Conservation (phyloP, 2,329 filamentous ascomycete species). For the Colletotrichum costaricense region DNA sequence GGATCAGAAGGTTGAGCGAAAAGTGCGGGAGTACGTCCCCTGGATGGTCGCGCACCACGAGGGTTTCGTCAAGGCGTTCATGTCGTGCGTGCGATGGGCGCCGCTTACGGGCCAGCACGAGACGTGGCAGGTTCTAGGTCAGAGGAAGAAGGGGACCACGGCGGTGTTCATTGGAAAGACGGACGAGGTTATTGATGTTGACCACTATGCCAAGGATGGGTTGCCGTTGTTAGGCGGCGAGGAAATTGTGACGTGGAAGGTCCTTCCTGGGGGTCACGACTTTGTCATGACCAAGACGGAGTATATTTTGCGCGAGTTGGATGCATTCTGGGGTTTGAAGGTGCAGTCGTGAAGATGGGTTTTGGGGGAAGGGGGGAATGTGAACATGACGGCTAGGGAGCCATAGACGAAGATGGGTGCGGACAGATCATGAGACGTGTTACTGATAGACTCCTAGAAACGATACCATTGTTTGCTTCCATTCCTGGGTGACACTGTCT, state of each 20-base stretch:
- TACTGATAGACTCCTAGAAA: neutral
- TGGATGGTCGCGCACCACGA: conserved; percentile 68
- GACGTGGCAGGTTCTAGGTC: conserved; percentile 60
- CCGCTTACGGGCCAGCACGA: conserved; percentile 65
- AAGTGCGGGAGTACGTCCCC: conserved; percentile 62
- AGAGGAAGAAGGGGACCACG: conserved; percentile 54
- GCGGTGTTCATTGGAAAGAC: conserved; percentile 62
- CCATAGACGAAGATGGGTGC: neutral
- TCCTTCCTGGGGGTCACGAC: conserved; percentile 68
- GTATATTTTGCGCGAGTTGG: conserved; percentile 57
- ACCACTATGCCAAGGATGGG: conserved; percentile 60
- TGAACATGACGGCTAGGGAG: neutral
- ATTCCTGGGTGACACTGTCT: too few species aligned
- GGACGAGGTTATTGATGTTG: conserved; percentile 64
- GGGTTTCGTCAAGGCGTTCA: conserved; percentile 71
- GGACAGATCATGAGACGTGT: neutral
- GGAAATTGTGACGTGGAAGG: conserved; percentile 60
- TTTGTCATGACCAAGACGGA: conserved; percentile 69
- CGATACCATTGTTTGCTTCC: neutral
- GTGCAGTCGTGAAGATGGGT: neutral
- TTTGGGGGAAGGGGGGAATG: too few species aligned
- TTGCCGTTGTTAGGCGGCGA: conserved; percentile 63
- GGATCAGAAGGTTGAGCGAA: conserved; percentile 51
- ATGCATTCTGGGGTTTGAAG: conserved; percentile 56
- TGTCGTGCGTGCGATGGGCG: conserved; percentile 65